Conservation (phyloP, 2,329 filamentous ascomycete species). For the Microdochium trichocladiopsis region DNA sequence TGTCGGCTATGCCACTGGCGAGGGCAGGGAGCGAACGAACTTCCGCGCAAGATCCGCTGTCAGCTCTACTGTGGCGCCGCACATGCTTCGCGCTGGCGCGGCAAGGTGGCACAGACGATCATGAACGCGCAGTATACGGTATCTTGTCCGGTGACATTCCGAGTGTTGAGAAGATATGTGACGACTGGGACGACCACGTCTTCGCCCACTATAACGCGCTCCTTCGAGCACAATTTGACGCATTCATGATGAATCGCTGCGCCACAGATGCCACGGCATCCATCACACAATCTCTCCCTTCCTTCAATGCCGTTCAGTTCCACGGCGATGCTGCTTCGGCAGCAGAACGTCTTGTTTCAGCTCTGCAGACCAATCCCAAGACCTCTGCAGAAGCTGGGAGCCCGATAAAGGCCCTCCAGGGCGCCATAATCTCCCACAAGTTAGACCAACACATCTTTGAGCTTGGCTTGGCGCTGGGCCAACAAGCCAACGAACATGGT, state of each 20-base stretch:
- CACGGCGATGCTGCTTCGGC: conserved; percentile 48
- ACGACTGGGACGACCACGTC: conserved; percentile 78
- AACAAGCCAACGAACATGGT: conserved; percentile 35
- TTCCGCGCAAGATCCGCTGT: conserved; percentile 32
- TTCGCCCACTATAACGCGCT: conserved; percentile 87
- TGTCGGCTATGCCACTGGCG: conserved; percentile 64
- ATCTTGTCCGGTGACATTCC: conserved; percentile 78
- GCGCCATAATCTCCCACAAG: conserved; percentile 62
- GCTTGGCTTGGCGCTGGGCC: conserved; percentile 46
- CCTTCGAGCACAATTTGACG: conserved; percentile 71
- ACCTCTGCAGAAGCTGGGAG: conserved; percentile 52
- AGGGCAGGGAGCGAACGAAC: conserved; percentile 34
- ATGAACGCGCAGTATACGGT: conserved; percentile 86
- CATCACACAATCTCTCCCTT: conserved; percentile 51
- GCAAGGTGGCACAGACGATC: conserved; percentile 62
- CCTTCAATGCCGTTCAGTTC: conserved; percentile 59
- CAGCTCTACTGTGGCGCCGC: conserved; percentile 64
- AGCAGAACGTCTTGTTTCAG: conserved; percentile 51
- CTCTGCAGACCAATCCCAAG: conserved; percentile 47
- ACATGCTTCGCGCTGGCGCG: conserved; percentile 69
- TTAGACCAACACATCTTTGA: conserved; percentile 50
- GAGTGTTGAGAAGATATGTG: conserved; percentile 70
- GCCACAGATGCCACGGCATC: conserved; percentile 44
- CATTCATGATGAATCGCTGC: conserved; percentile 53
- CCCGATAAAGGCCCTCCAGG: conserved; percentile 70